phyloP scores from a whole-genome alignment of 106 monocot genomes.

The Dioscorea zingiberensis region DNA sequence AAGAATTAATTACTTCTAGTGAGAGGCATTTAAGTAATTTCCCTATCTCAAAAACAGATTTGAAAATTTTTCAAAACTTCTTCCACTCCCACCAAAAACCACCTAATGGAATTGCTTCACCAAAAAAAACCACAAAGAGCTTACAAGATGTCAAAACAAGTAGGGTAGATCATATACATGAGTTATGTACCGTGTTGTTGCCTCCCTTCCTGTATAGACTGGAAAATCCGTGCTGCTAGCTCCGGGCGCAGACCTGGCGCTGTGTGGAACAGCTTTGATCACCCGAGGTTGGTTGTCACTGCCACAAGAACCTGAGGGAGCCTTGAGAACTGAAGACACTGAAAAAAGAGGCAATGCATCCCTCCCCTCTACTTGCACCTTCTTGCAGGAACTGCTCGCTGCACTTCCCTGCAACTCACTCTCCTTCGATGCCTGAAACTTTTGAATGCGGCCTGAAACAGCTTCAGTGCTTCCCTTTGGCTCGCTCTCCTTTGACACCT shows the following conservation, averaged over 20 bases:
- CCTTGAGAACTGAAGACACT: conserved; percentile 7
- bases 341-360: conserved; percentile 30
- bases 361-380: conserved; percentile 15
- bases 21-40: too few species aligned
- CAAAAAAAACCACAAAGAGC: too few species aligned
- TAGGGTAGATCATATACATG: too few species aligned
- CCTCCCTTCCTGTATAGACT: conserved; percentile 79
- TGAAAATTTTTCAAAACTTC: too few species aligned
- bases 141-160: too few species aligned
- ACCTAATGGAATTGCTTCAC: too few species aligned
- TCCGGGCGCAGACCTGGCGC: conserved; percentile 55
- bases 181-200: conserved; percentile 26
- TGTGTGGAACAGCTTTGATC: conserved; percentile 85
- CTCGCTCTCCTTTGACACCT: conserved; percentile 26
- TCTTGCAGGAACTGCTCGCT: conserved; percentile 50
- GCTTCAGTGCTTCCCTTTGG: too few species aligned
- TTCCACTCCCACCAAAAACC: too few species aligned
- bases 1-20: too few species aligned
- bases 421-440: conserved; percentile 26
- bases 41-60: too few species aligned
- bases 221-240: conserved; percentile 80
- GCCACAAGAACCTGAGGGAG: conserved; percentile 10
- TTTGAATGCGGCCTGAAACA: too few species aligned
- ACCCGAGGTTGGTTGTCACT: conserved; percentile 30
- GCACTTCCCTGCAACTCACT: conserved; percentile 63